Evolutionary conservation across 345 rosid genomes (phyloP).

Genomic region (Lenwebbia sp.): DNA sequence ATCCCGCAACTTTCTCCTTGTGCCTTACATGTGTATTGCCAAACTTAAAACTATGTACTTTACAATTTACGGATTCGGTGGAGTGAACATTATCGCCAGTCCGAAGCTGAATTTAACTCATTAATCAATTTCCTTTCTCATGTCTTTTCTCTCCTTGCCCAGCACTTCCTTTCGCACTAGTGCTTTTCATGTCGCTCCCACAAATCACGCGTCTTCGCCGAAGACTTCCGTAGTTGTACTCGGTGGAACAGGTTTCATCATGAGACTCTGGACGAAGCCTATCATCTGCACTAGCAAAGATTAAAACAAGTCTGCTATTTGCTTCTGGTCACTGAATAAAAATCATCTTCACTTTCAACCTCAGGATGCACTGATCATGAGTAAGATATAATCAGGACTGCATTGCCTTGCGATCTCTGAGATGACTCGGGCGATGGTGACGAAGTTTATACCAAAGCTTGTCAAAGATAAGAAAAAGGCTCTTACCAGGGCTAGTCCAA

Average conservation of each 20-base stretch:
- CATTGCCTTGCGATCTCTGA: not conserved
- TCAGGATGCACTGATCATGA: not conserved
- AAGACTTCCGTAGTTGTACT: conserved; percentile 1
- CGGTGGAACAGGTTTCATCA: conserved; percentile 25
- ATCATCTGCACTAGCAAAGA: conserved; percentile 38
- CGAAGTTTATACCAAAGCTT: not conserved
- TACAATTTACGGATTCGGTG: not conserved
- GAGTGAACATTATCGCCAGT: not conserved
- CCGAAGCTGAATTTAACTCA: not conserved
- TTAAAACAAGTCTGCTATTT: not conserved
- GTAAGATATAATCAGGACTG: not conserved
- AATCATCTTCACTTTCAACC: not conserved
- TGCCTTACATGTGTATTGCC: not conserved
- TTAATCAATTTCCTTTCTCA: not conserved
- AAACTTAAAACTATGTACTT: not conserved
- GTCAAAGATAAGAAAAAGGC: not conserved
- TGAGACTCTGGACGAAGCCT: conserved; percentile 57
- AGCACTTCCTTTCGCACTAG: not conserved
- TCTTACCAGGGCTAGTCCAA: conserved; percentile 46
- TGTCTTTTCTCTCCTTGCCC: not conserved
- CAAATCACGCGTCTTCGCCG: not conserved
- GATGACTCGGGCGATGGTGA: not conserved
- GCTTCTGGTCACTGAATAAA: not conserved
- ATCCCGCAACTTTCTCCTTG: not conserved
- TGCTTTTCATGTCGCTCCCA: not conserved